A percentile compares a stretch with the other conserved stretches of the same genome.
These are phyloP conservation scores for Acephala macrosclerotiorum DNA, from an alignment of 2,329 filamentous ascomycete species.

Conservation along the genomic window DNA sequence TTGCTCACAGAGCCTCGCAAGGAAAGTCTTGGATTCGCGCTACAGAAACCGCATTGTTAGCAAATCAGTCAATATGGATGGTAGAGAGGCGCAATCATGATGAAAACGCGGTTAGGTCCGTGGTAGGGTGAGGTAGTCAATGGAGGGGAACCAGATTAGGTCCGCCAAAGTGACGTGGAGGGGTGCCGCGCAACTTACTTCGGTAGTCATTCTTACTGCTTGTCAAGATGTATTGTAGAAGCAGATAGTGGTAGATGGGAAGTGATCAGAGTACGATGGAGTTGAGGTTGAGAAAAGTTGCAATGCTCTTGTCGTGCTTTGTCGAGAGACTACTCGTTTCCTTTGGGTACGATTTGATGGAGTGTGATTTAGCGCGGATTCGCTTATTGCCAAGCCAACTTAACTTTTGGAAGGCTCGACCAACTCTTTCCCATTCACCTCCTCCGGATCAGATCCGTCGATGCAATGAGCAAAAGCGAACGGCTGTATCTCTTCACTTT, in stretches of 20 bases:
- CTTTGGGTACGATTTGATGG: not conserved
- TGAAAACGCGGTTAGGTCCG: conserved; percentile 31
- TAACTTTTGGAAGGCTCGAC: no score
- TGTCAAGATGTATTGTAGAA: conserved; percentile 22
- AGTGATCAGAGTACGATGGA: conserved; percentile 21
- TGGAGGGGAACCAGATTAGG: conserved; percentile 36
- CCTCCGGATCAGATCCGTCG: not conserved
- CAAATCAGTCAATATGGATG: conserved; percentile 25
- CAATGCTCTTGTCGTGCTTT: conserved; percentile 19
- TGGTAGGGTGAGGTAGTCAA: conserved; percentile 34
- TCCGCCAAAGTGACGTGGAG: conserved; percentile 22
- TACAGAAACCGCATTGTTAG: conserved; percentile 37
- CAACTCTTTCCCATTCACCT: not conserved
- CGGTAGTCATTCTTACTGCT: conserved; percentile 43
- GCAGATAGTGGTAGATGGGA: conserved; percentile 22
- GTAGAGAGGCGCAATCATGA: conserved; percentile 13
- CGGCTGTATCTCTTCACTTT: not conserved
- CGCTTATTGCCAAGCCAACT: not conserved
- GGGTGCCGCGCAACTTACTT: conserved; percentile 43
- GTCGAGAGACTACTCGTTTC: conserved; percentile 4
- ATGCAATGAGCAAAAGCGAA: not conserved
- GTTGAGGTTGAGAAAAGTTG: conserved; percentile 24
- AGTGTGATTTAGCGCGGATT: conserved; percentile 2
- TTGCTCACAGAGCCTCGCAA: conserved; percentile 99
- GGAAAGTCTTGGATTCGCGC: conserved; percentile 87